phyloP scores from a whole-genome alignment of 2,329 filamentous ascomycete genomes.

The Trichophyton benhamiae region DNA sequence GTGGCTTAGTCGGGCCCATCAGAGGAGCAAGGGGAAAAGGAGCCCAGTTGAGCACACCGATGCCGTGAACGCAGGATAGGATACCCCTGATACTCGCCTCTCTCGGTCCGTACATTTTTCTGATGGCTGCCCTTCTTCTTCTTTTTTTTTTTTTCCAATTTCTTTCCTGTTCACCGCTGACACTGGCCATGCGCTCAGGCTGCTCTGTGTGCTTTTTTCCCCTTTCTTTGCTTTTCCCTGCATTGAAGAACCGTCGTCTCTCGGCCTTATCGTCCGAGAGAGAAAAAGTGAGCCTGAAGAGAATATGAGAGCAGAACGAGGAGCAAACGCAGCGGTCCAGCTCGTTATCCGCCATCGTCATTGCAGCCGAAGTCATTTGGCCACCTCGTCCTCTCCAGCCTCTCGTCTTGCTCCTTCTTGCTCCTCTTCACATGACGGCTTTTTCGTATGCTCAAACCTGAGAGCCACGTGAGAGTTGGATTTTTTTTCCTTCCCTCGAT shows the following conservation, averaged over 20 bases:
- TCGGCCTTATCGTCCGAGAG: slow-evolving; percentile 2
- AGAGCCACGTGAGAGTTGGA: neutral
- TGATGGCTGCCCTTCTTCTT: no score
- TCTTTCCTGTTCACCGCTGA: neutral
- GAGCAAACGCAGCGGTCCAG: neutral
- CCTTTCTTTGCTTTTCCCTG: neutral
- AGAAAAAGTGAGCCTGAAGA: neutral
- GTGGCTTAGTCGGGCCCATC: neutral
- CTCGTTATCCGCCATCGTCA: neutral
- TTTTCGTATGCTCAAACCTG: neutral
- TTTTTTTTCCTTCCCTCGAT: neutral
- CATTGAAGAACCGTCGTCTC: neutral
- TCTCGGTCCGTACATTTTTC: neutral
- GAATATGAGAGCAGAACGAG: neutral
- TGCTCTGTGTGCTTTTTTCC: neutral
- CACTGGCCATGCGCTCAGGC: neutral
- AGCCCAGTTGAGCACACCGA: neutral
- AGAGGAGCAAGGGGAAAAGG: neutral
- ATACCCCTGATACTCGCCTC: neutral
- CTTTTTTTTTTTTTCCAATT: neutral
- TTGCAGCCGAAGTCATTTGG: neutral
- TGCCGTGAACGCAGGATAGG: neutral
- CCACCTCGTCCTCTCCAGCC: neutral
- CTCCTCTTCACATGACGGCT: neutral
- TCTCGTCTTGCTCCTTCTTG: neutral